phyloP scores from a whole-genome alignment of 164 flowering plant species.

The Berberis vulgaris region DNA sequence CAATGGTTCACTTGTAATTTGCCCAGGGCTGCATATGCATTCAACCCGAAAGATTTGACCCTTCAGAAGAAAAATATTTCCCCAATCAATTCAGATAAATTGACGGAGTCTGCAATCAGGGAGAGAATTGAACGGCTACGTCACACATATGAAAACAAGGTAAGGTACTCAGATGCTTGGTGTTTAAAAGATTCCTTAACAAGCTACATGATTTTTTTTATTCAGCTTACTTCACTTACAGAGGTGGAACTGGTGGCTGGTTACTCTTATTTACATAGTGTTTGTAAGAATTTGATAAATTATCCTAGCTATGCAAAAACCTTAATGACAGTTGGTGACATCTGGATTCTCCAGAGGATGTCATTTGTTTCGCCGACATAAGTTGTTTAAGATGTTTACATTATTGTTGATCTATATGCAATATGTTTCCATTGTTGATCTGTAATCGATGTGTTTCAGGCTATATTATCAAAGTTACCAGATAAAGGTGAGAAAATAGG shows the following conservation, averaged over 20 bases:
- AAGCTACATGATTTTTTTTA: too few species aligned
- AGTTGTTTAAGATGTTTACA: background rate
- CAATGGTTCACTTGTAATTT: background rate
- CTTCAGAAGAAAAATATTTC: conserved; percentile 21
- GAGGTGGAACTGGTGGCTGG: background rate
- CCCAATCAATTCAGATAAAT: conserved; percentile 15
- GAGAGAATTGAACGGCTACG: conserved; percentile 52
- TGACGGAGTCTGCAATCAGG: conserved; percentile 47
- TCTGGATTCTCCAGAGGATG: background rate
- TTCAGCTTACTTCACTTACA: background rate
- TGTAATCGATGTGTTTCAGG: background rate
- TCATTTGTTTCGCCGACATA: background rate
- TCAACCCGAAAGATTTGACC: conserved; percentile 69
- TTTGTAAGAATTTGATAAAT: too few species aligned
- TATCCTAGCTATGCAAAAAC: background rate
- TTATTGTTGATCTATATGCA: background rate
- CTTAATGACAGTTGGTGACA: background rate
- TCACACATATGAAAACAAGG: conserved; percentile 52
- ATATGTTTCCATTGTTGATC: background rate
- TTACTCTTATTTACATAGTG: too few species aligned
- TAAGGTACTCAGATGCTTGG: conserved; percentile 11
- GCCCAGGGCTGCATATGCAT: conserved; percentile 56
- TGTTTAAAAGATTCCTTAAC: background rate
- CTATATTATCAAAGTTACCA: background rate
- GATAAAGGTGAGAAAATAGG: background rate